phyloP scores from a whole-genome alignment of 2,329 filamentous ascomycete species.

The Talaromyces sp. region DNA sequence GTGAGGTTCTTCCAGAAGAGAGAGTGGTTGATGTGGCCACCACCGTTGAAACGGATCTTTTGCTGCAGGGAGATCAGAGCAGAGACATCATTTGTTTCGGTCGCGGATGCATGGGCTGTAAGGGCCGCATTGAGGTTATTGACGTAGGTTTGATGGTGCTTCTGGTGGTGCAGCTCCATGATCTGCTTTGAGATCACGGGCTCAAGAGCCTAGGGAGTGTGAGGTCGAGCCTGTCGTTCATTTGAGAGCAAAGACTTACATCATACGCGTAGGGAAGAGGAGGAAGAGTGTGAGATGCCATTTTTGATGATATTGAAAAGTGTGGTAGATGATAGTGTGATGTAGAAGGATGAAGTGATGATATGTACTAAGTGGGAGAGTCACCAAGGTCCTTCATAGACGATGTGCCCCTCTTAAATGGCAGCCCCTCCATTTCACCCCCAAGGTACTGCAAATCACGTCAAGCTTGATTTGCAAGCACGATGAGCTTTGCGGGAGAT shows the following conservation, averaged over 20 bases:
- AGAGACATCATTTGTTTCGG: slow-evolving; percentile 60
- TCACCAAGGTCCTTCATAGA: slow-evolving; percentile 20
- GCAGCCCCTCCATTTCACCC: slow-evolving; percentile 5
- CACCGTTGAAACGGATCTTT: slow-evolving; percentile 83
- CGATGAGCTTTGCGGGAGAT: slow-evolving; percentile 14
- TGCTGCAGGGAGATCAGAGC: slow-evolving; percentile 68
- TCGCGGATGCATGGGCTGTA: slow-evolving; percentile 64
- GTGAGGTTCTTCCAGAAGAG: slow-evolving; percentile 88
- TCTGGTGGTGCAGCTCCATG: slow-evolving; percentile 92
- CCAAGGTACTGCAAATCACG: slow-evolving; percentile 14
- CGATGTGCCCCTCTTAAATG: slow-evolving; percentile 2
- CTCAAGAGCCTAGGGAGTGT: slow-evolving; percentile 77
- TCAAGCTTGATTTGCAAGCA: not conserved
- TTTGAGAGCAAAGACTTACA: too few relatives aligned
- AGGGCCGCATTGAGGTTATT: slow-evolving; percentile 80
- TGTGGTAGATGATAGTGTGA: not conserved
- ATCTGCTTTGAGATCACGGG: slow-evolving; percentile 78
- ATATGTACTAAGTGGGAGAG: not conserved
- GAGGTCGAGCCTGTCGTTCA: too few relatives aligned
- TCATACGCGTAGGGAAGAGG: slow-evolving; percentile 70
- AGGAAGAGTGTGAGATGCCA: slow-evolving; percentile 62
- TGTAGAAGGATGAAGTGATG: not conserved
- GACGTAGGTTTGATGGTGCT: slow-evolving; percentile 92
- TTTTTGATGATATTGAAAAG: slow-evolving; percentile 13
- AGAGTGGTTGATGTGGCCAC: slow-evolving; percentile 90